Evolutionary conservation across 345 rosid genomes (phyloP).

Genomic region (Mangifera indica): DNA sequence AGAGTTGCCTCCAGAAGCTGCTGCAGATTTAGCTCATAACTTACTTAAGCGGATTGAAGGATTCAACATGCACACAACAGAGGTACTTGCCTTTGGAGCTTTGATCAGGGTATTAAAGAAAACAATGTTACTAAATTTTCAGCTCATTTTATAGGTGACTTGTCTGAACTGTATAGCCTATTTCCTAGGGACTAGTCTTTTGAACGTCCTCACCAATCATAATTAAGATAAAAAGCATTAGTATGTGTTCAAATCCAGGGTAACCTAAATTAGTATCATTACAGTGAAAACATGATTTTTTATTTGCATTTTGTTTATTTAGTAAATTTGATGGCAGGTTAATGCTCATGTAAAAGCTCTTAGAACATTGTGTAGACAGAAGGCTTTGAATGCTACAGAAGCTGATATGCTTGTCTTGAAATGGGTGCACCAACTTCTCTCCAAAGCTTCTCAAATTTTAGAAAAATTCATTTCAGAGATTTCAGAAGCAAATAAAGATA

Average conservation of each 20-base stretch:
- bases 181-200: not conserved
- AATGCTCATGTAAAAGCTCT: constrained; percentile 92
- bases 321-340: constrained; percentile 55
- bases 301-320: constrained; percentile 15
- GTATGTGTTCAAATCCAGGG: not conserved
- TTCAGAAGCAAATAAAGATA: constrained; percentile 36
- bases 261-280: not conserved
- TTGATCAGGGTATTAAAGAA: not conserved
- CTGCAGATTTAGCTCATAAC: constrained; percentile 87
- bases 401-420: constrained; percentile 64
- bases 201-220: not conserved
- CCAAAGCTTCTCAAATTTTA: constrained; percentile 56
- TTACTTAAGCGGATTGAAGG: constrained; percentile 73
- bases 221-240: not conserved
- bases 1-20: constrained; percentile 77
- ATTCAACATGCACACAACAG: constrained; percentile 81
- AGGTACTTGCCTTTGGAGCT: constrained; percentile 46
- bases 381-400: constrained; percentile 56
- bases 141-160: not conserved
- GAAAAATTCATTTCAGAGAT: constrained; percentile 55
- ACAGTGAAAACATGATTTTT: not conserved
- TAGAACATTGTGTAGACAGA: constrained; percentile 72
- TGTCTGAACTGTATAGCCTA: not conserved
- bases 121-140: not conserved
- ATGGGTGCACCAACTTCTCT: constrained; percentile 67